Percentiles rank a stretch among this genome's conserved stretches.
Evolutionary conservation across 2,329 filamentous ascomycete genomes (phyloP).

Genomic region (Didymellaceae sp.): DNA sequence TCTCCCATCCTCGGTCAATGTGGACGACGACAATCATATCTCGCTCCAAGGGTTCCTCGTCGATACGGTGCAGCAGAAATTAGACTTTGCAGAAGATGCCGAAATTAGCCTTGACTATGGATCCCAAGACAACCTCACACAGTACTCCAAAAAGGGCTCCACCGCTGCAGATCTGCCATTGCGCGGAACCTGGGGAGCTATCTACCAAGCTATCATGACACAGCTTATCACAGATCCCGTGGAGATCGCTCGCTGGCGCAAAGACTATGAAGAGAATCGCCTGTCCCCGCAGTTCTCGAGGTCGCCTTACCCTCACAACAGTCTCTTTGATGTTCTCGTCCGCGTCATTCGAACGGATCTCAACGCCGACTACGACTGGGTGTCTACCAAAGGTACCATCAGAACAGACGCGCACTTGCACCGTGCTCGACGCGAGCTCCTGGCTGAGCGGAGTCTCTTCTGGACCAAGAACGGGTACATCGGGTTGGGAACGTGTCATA

Average conservation of each 20-base stretch:
- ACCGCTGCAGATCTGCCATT: slow-evolving; percentile 1
- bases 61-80: slow-evolving; percentile 6
- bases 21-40: background rate
- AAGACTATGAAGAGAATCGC: slow-evolving; percentile 14
- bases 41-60: slow-evolving; percentile 4
- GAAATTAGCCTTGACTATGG: background rate
- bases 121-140: no score
- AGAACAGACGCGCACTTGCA: slow-evolving; percentile 13
- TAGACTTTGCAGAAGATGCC: slow-evolving; percentile 6
- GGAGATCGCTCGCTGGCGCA: slow-evolving; percentile 3
- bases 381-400: slow-evolving; percentile 10
- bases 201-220: slow-evolving; percentile 8
- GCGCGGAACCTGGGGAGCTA: slow-evolving; percentile 15
- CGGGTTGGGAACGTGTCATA: slow-evolving; percentile 7
- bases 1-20: background rate
- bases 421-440: slow-evolving; percentile 5
- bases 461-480: slow-evolving; percentile 10
- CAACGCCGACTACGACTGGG: slow-evolving; percentile 8
- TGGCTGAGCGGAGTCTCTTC: slow-evolving; percentile 9
- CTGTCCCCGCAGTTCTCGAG: background rate
- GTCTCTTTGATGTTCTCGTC: slow-evolving; percentile 5
- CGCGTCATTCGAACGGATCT: slow-evolving; percentile 10
- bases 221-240: background rate
- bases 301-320: slow-evolving; percentile 9
- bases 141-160: no score